These are phyloP conservation scores for Nigrospora sphaerica DNA, from an alignment of 2,329 filamentous ascomycete genomes.

Conservation along the genomic window DNA sequence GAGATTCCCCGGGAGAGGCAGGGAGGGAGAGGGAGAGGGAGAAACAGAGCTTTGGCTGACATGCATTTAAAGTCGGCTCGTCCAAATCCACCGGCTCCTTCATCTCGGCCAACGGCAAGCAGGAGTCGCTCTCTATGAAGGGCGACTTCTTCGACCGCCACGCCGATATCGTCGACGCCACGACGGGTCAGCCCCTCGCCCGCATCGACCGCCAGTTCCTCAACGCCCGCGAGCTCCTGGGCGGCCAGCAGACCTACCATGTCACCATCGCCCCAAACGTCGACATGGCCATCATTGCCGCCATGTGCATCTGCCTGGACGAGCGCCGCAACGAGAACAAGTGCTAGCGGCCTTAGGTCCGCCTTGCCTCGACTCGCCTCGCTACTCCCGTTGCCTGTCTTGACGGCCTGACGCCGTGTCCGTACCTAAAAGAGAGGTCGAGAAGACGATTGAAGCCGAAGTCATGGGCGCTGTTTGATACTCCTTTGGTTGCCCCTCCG, in stretches of 20 bases:
- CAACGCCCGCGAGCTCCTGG: slow-evolving; percentile 49
- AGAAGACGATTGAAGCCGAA: too few species aligned
- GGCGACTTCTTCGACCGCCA: slow-evolving; percentile 53
- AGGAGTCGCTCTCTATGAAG: slow-evolving; percentile 46
- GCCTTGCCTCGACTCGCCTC: too few species aligned
- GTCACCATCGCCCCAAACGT: slow-evolving; percentile 57
- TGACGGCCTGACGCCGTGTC: too few species aligned
- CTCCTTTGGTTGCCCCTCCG: too few species aligned
- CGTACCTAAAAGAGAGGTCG: too few species aligned
- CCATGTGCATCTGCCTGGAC: slow-evolving; percentile 62
- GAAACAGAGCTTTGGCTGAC: neutral
- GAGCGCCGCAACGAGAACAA: slow-evolving; percentile 50
- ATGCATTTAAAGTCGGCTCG: slow-evolving; percentile 47
- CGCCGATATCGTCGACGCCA: slow-evolving; percentile 50
- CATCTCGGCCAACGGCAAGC: slow-evolving; percentile 35
- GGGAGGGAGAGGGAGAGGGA: neutral
- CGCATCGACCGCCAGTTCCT: slow-evolving; percentile 52
- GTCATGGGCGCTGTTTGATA: too few species aligned
- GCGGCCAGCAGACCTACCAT: slow-evolving; percentile 58
- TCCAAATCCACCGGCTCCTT: slow-evolving; percentile 53
- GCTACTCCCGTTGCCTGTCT: too few species aligned
- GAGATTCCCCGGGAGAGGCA: too few species aligned
- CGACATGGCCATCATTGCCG: slow-evolving; percentile 58
- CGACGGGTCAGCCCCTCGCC: slow-evolving; percentile 44
- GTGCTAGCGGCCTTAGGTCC: too few species aligned